Evolutionary conservation across 441 rosid species (phyloP).

Genomic region (Adansonia grandidieri): DNA sequence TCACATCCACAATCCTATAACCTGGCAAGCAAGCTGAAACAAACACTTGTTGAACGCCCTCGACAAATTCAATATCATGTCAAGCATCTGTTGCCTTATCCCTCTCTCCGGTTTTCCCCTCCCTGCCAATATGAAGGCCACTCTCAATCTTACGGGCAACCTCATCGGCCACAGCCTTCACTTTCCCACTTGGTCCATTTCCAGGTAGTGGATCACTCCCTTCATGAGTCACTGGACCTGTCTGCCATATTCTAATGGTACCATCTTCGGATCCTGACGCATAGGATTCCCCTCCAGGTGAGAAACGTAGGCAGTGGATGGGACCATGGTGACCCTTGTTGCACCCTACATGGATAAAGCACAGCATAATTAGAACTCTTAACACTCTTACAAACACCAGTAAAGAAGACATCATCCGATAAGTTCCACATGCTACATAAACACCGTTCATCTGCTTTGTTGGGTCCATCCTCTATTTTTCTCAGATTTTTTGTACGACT

Average conservation of each 20-base stretch:
- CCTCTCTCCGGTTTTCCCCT: constrained; percentile 49
- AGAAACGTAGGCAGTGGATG: constrained; percentile 86
- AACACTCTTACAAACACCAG: neutral
- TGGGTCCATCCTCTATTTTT: neutral
- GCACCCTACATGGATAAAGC: constrained; percentile 60
- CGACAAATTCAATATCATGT: constrained; percentile 16
- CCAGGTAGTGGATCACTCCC: constrained; percentile 37
- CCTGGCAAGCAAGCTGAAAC: constrained; percentile 11
- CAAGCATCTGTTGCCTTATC: constrained; percentile 38
- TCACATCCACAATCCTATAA: constrained; percentile 2
- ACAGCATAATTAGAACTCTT: constrained; percentile 1
- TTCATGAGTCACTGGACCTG: constrained; percentile 53
- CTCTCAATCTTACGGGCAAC: constrained; percentile 60
- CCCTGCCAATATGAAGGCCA: constrained; percentile 58
- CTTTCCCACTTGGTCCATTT: constrained; percentile 59
- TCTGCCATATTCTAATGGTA: constrained; percentile 93
- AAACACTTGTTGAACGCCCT: constrained; percentile 3
- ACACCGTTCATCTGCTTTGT: neutral
- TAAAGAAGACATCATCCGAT: neutral
- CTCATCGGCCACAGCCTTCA: constrained; percentile 68
- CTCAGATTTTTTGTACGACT: neutral
- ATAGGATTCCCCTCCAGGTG: constrained; percentile 94
- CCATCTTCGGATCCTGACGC: constrained; percentile 99
- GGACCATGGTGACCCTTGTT: constrained; percentile 99
- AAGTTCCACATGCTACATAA: neutral